Conservation (phyloP, 257 asterid genomes). For the Coffea eugenioides region DNA sequence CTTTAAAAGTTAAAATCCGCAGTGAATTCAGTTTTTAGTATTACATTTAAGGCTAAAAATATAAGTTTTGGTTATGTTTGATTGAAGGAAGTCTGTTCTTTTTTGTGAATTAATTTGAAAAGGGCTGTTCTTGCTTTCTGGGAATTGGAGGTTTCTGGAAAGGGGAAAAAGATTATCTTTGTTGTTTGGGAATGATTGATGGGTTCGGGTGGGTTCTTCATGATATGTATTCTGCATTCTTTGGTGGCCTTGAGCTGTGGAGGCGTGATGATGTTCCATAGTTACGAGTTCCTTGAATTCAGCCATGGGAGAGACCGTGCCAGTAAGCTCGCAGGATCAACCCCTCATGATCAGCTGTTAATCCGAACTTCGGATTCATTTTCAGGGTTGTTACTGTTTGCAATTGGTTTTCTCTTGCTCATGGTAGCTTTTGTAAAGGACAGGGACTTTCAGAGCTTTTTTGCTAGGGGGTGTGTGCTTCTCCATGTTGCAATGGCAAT, state of each 20-base stretch:
- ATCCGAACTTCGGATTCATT: conserved; percentile 87
- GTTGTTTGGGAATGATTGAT: conserved; percentile 27
- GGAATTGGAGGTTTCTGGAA: background rate
- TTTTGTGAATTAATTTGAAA: too few species aligned
- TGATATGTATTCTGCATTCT: conserved; percentile 75
- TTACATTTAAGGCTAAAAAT: background rate
- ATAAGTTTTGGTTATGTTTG: background rate
- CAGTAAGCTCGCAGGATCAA: conserved; percentile 74
- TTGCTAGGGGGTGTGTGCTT: conserved; percentile 74
- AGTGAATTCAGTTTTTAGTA: background rate
- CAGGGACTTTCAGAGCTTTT: conserved; percentile 74
- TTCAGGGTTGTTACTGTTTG: conserved; percentile 78
- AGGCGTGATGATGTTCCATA: conserved; percentile 76
- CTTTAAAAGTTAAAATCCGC: background rate
- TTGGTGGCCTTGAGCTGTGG: conserved; percentile 76
- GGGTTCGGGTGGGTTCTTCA: conserved; percentile 69
- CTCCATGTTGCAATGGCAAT: conserved; percentile 82
- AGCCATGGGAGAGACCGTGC: conserved; percentile 89
- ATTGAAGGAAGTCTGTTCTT: background rate
- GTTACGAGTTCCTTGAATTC: conserved; percentile 60
- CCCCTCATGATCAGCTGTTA: conserved; percentile 84
- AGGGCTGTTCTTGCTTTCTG: background rate
- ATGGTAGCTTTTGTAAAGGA: conserved; percentile 96
- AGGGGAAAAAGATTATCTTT: background rate
- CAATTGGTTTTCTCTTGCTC: conserved; percentile 74